Evolutionary conservation across 1,284 basidiomycete species (phyloP), one percentile per base, ranked within the genome.

Genomic region (Ceratobasidium theobromae): DNA sequence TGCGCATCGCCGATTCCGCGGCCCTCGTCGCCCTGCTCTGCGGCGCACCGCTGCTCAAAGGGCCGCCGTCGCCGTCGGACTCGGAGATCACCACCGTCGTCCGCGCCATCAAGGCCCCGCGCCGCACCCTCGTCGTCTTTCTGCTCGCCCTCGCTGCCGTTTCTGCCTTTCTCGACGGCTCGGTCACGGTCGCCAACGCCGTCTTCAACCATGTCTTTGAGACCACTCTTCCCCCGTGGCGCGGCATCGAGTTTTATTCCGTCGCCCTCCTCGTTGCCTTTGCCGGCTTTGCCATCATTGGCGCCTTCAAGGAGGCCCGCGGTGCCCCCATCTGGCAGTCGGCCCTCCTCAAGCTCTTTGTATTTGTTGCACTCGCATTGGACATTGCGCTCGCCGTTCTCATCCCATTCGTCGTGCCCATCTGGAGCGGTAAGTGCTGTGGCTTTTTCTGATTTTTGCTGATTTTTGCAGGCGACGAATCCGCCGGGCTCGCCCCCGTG

Each of bases 251-350:
- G 30, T 60, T 46, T 32, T 49, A 60, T 23, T 45, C 57, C 72
- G 76, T 87, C 69, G 86, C 83, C 67, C 80, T 53, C 6, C 79
- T 92, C 52, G 72, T 83, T 33, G 86, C 84, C 4, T 89, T 87
- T 70, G 79, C 84, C 40, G 84, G 86, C 35, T 76, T 91, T 57
- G 88, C 87, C 14, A 83, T 85, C 16, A 76, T 91, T 27, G 87
- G 87, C 11, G 81, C 87, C 4, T 91, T 85, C 83, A 89, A 91
- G 75, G 88, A 91, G 67, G 77, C 88, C 55, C 80, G 83, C 30
- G 87, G 87, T 35, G 80, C 86, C 40, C 78, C 84, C 45, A 83
- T 91, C 30, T 92, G 90, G 90, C 81, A 80, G 32, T 73, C 84
- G 70, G 82, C 75, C 68, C 81, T 85, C 40, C 74, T 90, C 69